Evolutionary conservation across 257 asterid genomes (phyloP), one percentile per base, ranked within the genome.

Genomic region (Solanum rostratum): DNA sequence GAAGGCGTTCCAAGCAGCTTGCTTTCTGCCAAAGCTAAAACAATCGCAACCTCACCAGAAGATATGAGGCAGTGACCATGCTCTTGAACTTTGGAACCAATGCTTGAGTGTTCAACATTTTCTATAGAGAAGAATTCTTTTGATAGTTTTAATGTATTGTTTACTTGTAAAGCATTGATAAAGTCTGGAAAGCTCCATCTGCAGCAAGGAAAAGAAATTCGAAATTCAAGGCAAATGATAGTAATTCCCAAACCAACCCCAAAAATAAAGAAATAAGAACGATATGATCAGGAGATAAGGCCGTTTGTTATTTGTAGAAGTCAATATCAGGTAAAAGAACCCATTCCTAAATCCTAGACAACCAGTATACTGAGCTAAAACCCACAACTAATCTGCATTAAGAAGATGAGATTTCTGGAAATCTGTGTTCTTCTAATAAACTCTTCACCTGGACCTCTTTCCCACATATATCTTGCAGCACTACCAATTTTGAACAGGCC

Each of bases 41-140:
- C 86, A 41, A 87, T 76, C 9, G 96, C 98, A 83, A 89, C 92
- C 90, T 96, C 93, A 43, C 99, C 99, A 82, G 80, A 86, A 81
- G 93, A 87, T 73, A 87, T 86, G 87, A 96, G 91, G 89, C 59
- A 55, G 66, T 69, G 85, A 59, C 98, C 98, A 81, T 86, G 91
- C 83, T 85, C 85, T 86, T 88, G 92, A 87, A 93, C 87, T 87
- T 87, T 84, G 83, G 46, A 15, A 89, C 63, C 86, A 65, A 83
- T 80, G 79, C 89, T 89, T 8, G 92, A 85, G 70, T 83, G 91
- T 80, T 87, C 84, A 54, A 74, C 86, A 53, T 82, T 85, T 80
- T 86, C 91, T 85, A 80, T 86, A 33, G 90, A 86, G 87, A 85
- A 80, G 74, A 85, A 84, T 83, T 83, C 83, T 57, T 86, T 91